phyloP scores from a whole-genome alignment of 352 stramenopile species.

The Globisporangium alternatum region DNA sequence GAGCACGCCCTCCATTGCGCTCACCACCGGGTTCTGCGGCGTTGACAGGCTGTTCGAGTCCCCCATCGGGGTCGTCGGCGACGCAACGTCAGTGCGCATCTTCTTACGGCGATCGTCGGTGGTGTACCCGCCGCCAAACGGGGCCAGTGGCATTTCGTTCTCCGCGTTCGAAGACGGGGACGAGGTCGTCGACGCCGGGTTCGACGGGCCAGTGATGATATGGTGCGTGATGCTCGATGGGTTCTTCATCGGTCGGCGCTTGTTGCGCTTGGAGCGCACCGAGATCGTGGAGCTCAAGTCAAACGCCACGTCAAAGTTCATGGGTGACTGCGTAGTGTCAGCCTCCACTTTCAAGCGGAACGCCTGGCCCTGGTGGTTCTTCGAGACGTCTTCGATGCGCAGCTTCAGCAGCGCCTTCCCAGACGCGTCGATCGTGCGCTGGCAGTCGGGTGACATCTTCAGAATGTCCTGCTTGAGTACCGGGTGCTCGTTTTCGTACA shows the following conservation, averaged over 20 bases:
- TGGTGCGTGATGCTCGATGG: constrained; percentile 58
- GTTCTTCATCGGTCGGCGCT: constrained; percentile 68
- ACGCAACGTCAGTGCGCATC: constrained; percentile 39
- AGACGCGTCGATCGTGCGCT: constrained; percentile 81
- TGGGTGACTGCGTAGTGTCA: constrained; percentile 84
- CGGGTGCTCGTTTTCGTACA: constrained; percentile 86
- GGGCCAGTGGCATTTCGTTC: constrained; percentile 47
- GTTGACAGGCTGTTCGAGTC: constrained; percentile 26
- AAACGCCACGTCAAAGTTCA: constrained; percentile 89
- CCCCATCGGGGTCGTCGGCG: constrained; percentile 15
- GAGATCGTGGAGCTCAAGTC: constrained; percentile 91
- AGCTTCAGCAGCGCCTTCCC: constrained; percentile 87
- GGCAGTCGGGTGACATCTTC: constrained; percentile 85
- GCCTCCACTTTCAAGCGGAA: constrained; percentile 92
- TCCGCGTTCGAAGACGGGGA: constrained; percentile 69
- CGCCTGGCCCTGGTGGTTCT: constrained; percentile 95
- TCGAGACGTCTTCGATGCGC: constrained; percentile 95
- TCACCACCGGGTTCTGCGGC: constrained; percentile 41
- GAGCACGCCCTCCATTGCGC: constrained; percentile 73
- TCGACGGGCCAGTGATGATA: constrained; percentile 65
- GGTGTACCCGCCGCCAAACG: constrained; percentile 49
- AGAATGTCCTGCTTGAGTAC: constrained; percentile 95
- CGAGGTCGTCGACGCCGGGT: constrained; percentile 63
- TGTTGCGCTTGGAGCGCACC: constrained; percentile 94
- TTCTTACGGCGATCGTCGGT: constrained; percentile 68